Base-by-base conservation (phyloP, 805 yeast species). In the Barnettozyma pratensis region DNA sequence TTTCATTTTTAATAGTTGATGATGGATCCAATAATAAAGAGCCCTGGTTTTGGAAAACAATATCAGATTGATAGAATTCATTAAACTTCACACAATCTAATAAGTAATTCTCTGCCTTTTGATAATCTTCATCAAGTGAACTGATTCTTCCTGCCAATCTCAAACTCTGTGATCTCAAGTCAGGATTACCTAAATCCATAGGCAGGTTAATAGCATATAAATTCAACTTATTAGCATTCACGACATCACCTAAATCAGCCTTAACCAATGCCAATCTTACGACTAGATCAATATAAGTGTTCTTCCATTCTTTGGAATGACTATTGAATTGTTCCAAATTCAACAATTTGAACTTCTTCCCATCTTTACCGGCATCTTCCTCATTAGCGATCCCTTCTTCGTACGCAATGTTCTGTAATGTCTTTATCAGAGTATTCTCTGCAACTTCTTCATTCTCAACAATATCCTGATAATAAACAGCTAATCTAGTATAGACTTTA, bases 401-500 rank as follows among this genome's bases (percentile, higher is more conserved):
- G 37, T 54, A 54, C 4, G 70, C 70, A 25, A 71, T 48, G 7
- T 40, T 44, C 45, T 66, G 60, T 29, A 74, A 48, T 27, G 68
- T 54, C 5, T 57, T 60, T 9, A 57, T 57, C 42, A 72, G 66
- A 19, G 64, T 60, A 14, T 56, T 51, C 53, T 71, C 67, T 0
- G 76, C 76, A 12, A 51, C 51, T 6, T 50, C 47, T 8, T 62
- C 65, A 41, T 70, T 62, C 32, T 64, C 58, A 19, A 57, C 61
- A 6, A 70, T 57, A 41, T 65, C 62, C 46, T 73, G 77, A 41
- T 68, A 63, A 37, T 67, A 71, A 5, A 73, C 55, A 27, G 74
- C 76, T 6, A 64, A 53, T 47, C 70, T 66, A 43, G 49, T 38
- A 27, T 42, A 35, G 10, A 47, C 9, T 3, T 37, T 41, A 6